phyloP scores from a whole-genome alignment of 192 early-diverging fungal genomes.

The Jimgerdemannia lactiflua region DNA sequence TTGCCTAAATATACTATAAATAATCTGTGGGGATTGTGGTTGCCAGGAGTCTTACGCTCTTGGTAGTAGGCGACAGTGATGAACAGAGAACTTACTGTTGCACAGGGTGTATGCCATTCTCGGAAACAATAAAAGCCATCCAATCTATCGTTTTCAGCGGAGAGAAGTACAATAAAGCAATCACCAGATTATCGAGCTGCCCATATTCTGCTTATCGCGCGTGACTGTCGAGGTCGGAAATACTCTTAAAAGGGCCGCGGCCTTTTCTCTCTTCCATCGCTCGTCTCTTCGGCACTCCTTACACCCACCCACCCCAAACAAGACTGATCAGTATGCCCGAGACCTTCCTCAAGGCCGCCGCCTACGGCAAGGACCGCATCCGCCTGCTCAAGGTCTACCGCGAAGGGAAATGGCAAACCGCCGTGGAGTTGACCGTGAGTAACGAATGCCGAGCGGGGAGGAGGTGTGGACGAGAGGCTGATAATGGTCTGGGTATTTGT shows the following conservation, averaged over 20 bases:
- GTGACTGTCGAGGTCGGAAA: too few species aligned
- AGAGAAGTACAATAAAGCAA: too few species aligned
- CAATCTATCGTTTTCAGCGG: too few species aligned
- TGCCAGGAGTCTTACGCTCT: too few species aligned
- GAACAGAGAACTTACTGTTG: too few species aligned
- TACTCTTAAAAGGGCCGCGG: background rate
- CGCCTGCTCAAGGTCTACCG: conserved; percentile 71
- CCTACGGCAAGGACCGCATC: conserved; percentile 75
- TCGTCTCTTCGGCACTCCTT: conserved; percentile 4
- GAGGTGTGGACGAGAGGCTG: background rate
- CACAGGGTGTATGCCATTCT: too few species aligned
- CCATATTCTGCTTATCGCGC: too few species aligned
- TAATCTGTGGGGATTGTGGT: too few species aligned
- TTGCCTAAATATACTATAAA: too few species aligned
- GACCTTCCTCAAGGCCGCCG: conserved; percentile 53
- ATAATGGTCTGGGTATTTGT: background rate
- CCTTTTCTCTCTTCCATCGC: conserved; percentile 2
- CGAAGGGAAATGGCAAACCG: conserved; percentile 55
- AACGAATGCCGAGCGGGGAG: background rate
- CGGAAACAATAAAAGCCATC: too few species aligned
- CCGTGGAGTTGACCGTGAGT: conserved; percentile 68
- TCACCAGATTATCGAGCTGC: too few species aligned
- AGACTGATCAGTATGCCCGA: conserved; percentile 10
- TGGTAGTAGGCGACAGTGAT: too few species aligned
- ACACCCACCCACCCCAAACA: background rate